Conservation (phyloP, 345 rosid species). For the Acer saccharum region DNA sequence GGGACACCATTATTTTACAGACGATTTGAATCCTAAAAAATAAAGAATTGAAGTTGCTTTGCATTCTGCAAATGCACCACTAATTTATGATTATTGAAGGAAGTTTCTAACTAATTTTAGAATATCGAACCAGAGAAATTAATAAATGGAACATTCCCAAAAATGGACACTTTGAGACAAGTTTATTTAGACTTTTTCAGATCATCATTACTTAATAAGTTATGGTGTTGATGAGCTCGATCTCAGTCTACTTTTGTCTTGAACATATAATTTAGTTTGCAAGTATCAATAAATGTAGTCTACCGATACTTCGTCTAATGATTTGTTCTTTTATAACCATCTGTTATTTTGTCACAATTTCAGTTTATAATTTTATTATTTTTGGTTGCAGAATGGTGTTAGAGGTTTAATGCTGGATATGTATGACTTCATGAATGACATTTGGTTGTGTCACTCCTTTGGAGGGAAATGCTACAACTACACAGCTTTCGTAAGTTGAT, state of each 20-base stretch:
- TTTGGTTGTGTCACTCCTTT: constrained; percentile 92
- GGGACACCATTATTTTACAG: too few relatives aligned
- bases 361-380: background rate
- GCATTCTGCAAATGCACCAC: background rate
- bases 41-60: background rate
- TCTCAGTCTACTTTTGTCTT: too few relatives aligned
- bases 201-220: background rate
- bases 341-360: background rate
- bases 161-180: background rate
- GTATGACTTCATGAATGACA: constrained; percentile 76
- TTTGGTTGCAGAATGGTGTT: constrained; percentile 71
- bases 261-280: too few relatives aligned
- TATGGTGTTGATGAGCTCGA: too few relatives aligned
- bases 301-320: background rate
- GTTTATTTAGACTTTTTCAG: background rate
- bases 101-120: too few relatives aligned
- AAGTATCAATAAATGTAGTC: background rate
- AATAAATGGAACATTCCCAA: background rate
- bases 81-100: too few relatives aligned
- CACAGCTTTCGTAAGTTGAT: constrained; percentile 78
- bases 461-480: constrained; percentile 61
- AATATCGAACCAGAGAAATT: background rate
- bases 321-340: background rate
- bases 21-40: too few relatives aligned
- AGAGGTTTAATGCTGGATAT: constrained; percentile 93